A percentile compares a stretch with the other conserved stretches of the same genome.
Evolutionary conservation across 805 yeast species (phyloP).

Genomic region (Soucietia sequanensis): DNA sequence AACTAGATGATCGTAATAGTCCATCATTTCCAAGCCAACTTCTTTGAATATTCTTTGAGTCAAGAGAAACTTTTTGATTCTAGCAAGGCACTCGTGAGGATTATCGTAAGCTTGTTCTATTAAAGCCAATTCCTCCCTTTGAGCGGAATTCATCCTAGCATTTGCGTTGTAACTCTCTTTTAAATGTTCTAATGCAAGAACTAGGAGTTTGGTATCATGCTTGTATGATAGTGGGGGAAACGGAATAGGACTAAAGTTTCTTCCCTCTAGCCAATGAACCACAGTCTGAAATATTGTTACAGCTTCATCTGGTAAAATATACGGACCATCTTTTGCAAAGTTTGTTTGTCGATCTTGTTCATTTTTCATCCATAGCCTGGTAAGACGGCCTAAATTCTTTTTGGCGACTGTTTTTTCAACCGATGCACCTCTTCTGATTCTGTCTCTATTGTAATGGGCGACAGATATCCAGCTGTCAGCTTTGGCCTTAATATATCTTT

Average conservation of each 20-base stretch:
- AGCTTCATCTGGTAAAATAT: conserved; percentile 82
- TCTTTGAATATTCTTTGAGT: conserved; percentile 94
- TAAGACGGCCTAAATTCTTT: conserved; percentile 87
- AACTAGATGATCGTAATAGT: conserved; percentile 74
- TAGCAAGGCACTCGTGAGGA: conserved; percentile 87
- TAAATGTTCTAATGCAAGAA: conserved; percentile 83
- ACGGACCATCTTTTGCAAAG: conserved; percentile 85
- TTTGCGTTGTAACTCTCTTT: conserved; percentile 70
- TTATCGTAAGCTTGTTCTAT: conserved; percentile 96
- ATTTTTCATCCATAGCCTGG: conserved; percentile 86
- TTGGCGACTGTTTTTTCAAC: conserved; percentile 93
- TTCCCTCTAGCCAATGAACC: conserved; percentile 87
- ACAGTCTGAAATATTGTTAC: conserved; percentile 80
- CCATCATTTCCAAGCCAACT: conserved; percentile 84
- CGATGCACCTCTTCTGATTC: conserved; percentile 84
- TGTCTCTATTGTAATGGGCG: conserved; percentile 88
- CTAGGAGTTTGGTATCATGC: conserved; percentile 88
- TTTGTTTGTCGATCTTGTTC: conserved; percentile 87
- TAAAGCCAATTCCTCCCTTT: conserved; percentile 88
- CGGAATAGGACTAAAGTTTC: conserved; percentile 83
- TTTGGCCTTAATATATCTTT: conserved; percentile 87
- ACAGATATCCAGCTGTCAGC: conserved; percentile 97
- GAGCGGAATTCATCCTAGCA: conserved; percentile 77
- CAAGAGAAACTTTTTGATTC: conserved; percentile 76
- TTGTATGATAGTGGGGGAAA: conserved; percentile 91